Evolutionary conservation across 2,329 filamentous ascomycete genomes (phyloP), one percentile per base, ranked within the genome.

Genomic region (Sarocladiaceae sp.): DNA sequence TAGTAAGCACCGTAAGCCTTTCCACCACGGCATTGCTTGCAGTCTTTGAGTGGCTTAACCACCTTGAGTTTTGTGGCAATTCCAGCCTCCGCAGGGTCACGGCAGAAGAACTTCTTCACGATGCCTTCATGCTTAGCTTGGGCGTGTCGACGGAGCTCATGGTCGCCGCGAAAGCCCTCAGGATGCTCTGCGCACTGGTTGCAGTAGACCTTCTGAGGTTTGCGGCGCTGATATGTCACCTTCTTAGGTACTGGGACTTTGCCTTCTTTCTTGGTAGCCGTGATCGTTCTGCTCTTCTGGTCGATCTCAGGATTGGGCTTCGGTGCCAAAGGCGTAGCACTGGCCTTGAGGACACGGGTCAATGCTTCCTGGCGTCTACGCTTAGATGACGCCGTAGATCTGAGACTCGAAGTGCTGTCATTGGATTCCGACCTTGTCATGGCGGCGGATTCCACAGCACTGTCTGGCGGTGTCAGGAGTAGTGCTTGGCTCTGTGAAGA

Each of bases 1-100:
- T 97, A 97, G 71, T 97, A 94, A 15, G 88, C 89, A 3, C 88
- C 88, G 60, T 97, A 97, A 54, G 82, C 79, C 74, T 96, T 97
- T 52, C 79, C 72, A 40, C 79, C 78, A 47, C 78, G 79, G 67
- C 93, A 97, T 46, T 88, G 82, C 69, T 96, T 96, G 80, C 92
- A 97, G 59, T 87, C 87, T 49, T 76, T 74, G 29, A 97, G 79
- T 36, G 91, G 85, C 50, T 69, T 79, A 71, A 33, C 23, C 12
- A 33, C 44, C 17, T 79, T 77, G 68, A 71, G 82, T 65, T 59
- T 58, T 54, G 69, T 66, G 17, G 60, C 57, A 2, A 74, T 62
- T 7, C 74, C 74, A 15, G 60, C 62, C 0, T 61, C 59, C 11
- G 64, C 60, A 1, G 83, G 81, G 56, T 84, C 78, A 28, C 78